Percentiles rank a stretch among this genome's conserved stretches.
Conservation (phyloP, 2,329 filamentous ascomycete species). For the Amauroascus niger region DNA sequence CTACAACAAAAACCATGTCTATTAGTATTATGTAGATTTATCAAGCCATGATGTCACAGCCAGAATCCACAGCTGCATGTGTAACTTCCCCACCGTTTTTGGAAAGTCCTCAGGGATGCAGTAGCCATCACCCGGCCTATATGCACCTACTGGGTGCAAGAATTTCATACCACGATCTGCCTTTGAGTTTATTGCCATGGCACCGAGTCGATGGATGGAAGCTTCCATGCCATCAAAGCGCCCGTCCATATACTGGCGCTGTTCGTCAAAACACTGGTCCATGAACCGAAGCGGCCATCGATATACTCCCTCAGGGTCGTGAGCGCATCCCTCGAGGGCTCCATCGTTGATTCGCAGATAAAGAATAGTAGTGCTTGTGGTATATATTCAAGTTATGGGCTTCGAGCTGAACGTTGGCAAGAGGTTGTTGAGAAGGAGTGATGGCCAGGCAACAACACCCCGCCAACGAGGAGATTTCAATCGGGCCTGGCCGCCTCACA, state of each 20-base stretch:
- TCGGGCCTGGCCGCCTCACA: too few species aligned
- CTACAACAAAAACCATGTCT: not conserved
- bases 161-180: not conserved
- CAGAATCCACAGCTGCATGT: too few species aligned
- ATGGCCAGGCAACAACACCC: too few species aligned
- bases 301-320: too few species aligned
- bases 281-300: not conserved
- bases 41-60: too few species aligned
- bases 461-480: too few species aligned
- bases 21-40: not conserved
- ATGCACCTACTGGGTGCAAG: not conserved
- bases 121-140: not conserved
- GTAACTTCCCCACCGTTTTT: not conserved
- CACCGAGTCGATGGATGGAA: not conserved
- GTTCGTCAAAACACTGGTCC: not conserved
- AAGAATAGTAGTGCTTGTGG: too few species aligned
- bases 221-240: not conserved
- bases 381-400: too few species aligned
- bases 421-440: too few species aligned
- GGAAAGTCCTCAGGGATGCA: not conserved
- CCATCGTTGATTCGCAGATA: too few species aligned
- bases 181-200: not conserved
- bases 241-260: not conserved
- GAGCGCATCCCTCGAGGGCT: too few species aligned
- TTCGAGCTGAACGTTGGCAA: too few species aligned